phyloP scores from a whole-genome alignment of 1,284 basidiomycete species.

The Ceratobasidium sp. region DNA sequence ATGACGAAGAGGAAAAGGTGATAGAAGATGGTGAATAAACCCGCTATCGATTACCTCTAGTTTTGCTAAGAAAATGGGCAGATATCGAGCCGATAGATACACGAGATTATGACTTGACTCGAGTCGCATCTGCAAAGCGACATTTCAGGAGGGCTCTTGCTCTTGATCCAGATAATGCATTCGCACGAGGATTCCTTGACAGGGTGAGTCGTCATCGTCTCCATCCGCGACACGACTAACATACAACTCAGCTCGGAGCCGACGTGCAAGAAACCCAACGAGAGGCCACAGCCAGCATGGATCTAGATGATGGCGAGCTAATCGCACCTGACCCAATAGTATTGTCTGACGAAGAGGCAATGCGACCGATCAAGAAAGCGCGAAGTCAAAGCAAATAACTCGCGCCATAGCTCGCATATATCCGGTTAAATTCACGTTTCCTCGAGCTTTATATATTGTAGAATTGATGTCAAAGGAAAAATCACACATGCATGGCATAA shows the following conservation, averaged over 20 bases:
- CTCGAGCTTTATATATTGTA: conserved; percentile 38
- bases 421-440: background rate
- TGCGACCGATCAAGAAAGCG: conserved; percentile 4
- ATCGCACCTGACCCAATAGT: background rate
- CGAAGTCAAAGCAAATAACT: background rate
- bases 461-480: conserved; percentile 37
- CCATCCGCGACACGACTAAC: background rate
- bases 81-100: conserved; percentile 26
- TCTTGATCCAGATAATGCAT: conserved; percentile 65
- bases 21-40: background rate
- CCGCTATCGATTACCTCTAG: background rate
- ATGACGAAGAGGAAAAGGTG: background rate
- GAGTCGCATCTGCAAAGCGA: conserved; percentile 64
- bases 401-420: background rate
- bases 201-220: conserved; percentile 54
- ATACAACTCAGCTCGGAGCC: background rate
- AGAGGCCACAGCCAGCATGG: background rate
- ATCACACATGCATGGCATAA: conserved; percentile 38
- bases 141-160: conserved; percentile 68
- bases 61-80: background rate
- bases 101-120: conserved; percentile 49
- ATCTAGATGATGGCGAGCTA: conserved; percentile 3
- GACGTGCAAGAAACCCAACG: conserved; percentile 14
- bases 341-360: background rate
- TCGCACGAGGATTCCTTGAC: conserved; percentile 60